Evolutionary conservation across 306 rosid genomes (phyloP).

Genomic region (Hippophae tibetana): DNA sequence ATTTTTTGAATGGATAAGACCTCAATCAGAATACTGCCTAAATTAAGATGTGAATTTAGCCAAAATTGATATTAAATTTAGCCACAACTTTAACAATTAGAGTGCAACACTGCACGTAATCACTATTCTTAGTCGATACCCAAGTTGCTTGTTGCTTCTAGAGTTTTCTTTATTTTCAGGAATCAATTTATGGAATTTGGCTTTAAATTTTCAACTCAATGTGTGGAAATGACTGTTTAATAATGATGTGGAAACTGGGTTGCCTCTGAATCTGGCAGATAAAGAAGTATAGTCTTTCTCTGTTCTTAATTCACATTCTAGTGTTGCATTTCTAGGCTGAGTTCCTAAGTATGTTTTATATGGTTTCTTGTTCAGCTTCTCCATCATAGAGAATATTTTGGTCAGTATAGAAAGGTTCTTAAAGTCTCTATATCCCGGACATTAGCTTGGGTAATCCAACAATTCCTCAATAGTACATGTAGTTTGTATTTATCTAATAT

Average conservation of each 20-base stretch:
- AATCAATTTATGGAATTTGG: too few species aligned
- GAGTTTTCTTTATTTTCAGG: too few species aligned
- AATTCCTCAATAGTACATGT: slow-evolving; percentile 91
- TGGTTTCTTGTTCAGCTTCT: slow-evolving; percentile 52
- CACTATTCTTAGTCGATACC: too few species aligned
- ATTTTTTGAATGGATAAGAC: too few species aligned
- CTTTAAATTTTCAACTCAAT: too few species aligned
- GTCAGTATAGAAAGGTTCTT: slow-evolving; percentile 94
- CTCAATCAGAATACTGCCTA: too few species aligned
- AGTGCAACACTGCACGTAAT: too few species aligned
- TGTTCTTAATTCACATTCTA: slow-evolving; percentile 5
- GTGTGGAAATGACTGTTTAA: too few species aligned
- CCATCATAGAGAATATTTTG: slow-evolving; percentile 80
- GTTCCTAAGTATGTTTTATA: not conserved
- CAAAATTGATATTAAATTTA: too few species aligned
- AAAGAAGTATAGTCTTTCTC: slow-evolving; percentile 59
- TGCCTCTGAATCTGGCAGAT: slow-evolving; percentile 65
- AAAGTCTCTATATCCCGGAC: slow-evolving; percentile 99
- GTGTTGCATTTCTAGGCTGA: slow-evolving; percentile 4
- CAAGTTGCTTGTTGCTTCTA: too few species aligned
- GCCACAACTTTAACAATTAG: too few species aligned
- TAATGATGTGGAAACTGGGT: slow-evolving; percentile 22
- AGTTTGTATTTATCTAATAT: slow-evolving; percentile 18
- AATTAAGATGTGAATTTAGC: too few species aligned
- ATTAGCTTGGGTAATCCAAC: slow-evolving; percentile 86